A percentile compares a stretch with the other conserved stretches of the same genome.
Evolutionary conservation across 768 basidiomycete genomes (phyloP).

Genomic region (Suillus plorans): DNA sequence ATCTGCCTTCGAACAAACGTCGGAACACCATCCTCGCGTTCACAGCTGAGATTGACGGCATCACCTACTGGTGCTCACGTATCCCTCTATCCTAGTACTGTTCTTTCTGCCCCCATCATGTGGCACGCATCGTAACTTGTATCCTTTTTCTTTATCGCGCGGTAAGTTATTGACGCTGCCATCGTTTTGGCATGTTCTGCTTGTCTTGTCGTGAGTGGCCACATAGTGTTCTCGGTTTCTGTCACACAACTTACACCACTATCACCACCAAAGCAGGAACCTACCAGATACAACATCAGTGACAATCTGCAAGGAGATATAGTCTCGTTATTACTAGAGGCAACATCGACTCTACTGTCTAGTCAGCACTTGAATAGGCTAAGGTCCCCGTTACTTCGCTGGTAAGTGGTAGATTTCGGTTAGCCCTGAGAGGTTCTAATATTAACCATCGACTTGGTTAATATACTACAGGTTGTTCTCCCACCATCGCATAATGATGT

Average conservation of each 20-base stretch:
- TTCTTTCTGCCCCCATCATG: not conserved
- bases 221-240: not conserved
- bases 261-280: not conserved
- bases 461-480: not conserved
- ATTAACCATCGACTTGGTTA: not conserved
- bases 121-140: not conserved
- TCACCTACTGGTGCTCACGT: not conserved
- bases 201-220: not conserved
- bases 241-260: not conserved
- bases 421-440: not conserved
- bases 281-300: not conserved
- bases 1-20: not conserved
- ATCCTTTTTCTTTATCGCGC: not conserved
- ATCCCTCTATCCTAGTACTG: not conserved
- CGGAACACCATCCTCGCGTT: not conserved
- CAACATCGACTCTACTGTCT: not conserved
- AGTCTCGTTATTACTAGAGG: not conserved
- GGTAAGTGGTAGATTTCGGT: not conserved
- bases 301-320: not conserved
- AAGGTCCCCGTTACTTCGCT: not conserved
- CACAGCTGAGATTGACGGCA: not conserved
- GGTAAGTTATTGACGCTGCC: constrained; percentile 49
- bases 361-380: not conserved
- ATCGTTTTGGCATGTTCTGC: constrained; percentile 51
- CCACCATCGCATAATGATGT: not conserved